Percentiles rank a stretch among this genome's conserved stretches.
Conservation (phyloP, 257 asterid species). For the Ehretia macrophylla region DNA sequence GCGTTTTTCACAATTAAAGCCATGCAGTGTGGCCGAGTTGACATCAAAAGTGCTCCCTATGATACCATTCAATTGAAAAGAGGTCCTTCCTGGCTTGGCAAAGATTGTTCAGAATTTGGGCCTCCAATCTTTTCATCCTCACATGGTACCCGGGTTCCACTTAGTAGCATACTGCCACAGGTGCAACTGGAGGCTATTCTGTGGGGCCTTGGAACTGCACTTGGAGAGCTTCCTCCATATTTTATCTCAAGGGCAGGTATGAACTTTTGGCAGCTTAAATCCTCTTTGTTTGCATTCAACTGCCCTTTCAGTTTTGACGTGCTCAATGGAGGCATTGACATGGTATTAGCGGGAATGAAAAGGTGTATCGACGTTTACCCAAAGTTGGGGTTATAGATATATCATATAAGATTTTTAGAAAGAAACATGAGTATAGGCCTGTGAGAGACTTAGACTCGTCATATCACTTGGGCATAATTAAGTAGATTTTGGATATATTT, state of each 20-base stretch:
- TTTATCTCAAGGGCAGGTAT: constrained; percentile 94
- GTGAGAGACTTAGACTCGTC: too few relatives aligned
- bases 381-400: too few relatives aligned
- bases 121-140: constrained; percentile 63
- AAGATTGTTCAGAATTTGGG: constrained; percentile 76
- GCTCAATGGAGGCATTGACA: too few relatives aligned
- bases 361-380: background rate
- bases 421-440: too few relatives aligned
- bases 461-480: too few relatives aligned
- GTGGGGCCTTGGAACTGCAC: constrained; percentile 93
- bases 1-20: constrained; percentile 87
- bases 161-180: constrained; percentile 79
- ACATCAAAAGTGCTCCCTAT: constrained; percentile 82
- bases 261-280: constrained; percentile 4
- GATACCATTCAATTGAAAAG: constrained; percentile 81
- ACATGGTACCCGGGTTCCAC: constrained; percentile 56
- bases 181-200: constrained; percentile 85
- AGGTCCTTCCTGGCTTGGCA: constrained; percentile 79
- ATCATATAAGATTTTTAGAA: too few relatives aligned
- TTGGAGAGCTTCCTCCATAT: constrained; percentile 97
- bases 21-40: constrained; percentile 83
- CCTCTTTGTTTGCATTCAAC: background rate
- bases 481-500: too few relatives aligned
- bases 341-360: too few relatives aligned
- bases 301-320: too few relatives aligned